These are phyloP conservation scores for Albifimbria verrucaria DNA, from an alignment of 2,329 filamentous ascomycete genomes.

Conservation along the genomic window DNA sequence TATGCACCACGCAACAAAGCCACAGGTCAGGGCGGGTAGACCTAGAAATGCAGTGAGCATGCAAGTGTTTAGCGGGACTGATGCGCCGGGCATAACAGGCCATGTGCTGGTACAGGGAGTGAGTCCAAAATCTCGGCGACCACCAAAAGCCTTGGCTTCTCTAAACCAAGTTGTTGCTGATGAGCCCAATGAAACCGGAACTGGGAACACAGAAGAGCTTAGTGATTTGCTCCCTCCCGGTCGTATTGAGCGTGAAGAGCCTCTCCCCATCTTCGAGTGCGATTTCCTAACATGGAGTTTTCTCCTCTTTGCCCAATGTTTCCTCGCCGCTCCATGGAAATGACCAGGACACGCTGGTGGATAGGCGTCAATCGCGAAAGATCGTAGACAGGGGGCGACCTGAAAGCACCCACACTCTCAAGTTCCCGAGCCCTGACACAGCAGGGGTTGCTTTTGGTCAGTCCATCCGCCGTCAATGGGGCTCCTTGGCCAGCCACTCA, in stretches of 20 bases:
- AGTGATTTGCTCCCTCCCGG: no score
- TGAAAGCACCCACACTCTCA: neutral
- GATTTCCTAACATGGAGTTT: neutral
- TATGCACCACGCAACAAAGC: neutral
- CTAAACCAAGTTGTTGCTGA: no score
- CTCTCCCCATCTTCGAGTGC: no score
- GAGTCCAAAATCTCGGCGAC: no score
- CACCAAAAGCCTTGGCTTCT: no score
- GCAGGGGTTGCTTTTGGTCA: neutral
- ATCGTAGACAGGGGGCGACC: neutral
- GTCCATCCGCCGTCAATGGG: neutral
- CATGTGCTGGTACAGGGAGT: no score
- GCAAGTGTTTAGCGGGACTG: neutral
- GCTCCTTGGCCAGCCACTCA: constrained; percentile 12
- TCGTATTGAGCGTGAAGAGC: no score
- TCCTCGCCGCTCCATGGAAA: no score
- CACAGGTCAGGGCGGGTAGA: neutral
- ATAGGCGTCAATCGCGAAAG: neutral
- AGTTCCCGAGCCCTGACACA: neutral
- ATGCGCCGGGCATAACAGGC: neutral
- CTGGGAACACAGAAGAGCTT: no score
- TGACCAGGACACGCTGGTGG: neutral
- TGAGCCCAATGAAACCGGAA: no score
- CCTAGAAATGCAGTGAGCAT: neutral
- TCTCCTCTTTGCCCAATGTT: neutral